These are phyloP conservation scores for Lachancea dasiensis DNA, from an alignment of 805 yeast genomes.

Conservation along the genomic window DNA sequence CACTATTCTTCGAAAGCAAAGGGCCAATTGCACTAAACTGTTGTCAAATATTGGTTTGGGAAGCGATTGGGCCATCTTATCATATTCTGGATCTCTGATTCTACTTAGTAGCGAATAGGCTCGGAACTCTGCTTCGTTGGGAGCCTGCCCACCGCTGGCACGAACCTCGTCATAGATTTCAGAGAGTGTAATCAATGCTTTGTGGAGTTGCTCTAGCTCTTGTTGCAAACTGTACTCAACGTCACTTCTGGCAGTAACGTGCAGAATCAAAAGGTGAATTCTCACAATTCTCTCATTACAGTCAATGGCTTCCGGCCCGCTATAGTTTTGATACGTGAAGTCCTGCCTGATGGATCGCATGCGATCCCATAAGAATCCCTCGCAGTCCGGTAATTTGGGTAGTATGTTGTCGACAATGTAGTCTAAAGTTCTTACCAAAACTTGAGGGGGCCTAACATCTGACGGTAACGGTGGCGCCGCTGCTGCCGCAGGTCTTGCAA, in stretches of 20 bases:
- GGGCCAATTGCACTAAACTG: slow-evolving; percentile 59
- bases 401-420: slow-evolving; percentile 63
- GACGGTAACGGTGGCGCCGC: slow-evolving; percentile 97
- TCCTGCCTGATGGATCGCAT: slow-evolving; percentile 96
- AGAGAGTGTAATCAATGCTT: slow-evolving; percentile 78
- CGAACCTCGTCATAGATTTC: slow-evolving; percentile 83
- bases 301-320: slow-evolving; percentile 88
- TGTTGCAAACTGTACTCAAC: slow-evolving; percentile 87
- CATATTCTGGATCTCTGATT: slow-evolving; percentile 78
- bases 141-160: slow-evolving; percentile 58
- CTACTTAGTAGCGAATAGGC: slow-evolving; percentile 80
- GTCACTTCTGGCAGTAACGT: slow-evolving; percentile 71
- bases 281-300: slow-evolving; percentile 90
- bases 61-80: slow-evolving; percentile 61
- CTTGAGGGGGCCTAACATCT: slow-evolving; percentile 89
- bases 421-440: slow-evolving; percentile 59
- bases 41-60: slow-evolving; percentile 53
- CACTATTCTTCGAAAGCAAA: slow-evolving; percentile 59
- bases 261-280: slow-evolving; percentile 75
- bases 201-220: slow-evolving; percentile 89
- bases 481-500: slow-evolving; percentile 96
- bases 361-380: slow-evolving; percentile 93
- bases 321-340: slow-evolving; percentile 89
- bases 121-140: slow-evolving; percentile 89
- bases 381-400: slow-evolving; percentile 70